Evolutionary conservation across 1,284 basidiomycete species (phyloP).

Genomic region (Paramarasmius palmivorus): DNA sequence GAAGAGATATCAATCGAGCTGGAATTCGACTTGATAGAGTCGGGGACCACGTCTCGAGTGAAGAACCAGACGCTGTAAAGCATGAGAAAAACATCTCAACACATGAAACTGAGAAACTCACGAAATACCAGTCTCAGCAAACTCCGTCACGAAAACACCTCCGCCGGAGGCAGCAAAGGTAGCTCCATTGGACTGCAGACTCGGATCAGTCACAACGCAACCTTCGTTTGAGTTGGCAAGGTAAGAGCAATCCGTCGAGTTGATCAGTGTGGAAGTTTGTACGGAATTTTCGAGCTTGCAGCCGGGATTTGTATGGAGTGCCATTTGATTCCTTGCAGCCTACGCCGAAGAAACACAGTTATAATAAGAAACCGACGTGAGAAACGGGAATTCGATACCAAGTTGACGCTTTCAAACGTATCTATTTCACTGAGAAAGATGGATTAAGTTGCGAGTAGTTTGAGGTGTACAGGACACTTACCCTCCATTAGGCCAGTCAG

Average conservation of each 20-base stretch:
- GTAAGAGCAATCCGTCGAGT: slow-evolving; percentile 62
- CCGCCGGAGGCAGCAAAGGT: slow-evolving; percentile 66
- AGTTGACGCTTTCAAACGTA: slow-evolving; percentile 76
- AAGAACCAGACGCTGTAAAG: slow-evolving; percentile 73
- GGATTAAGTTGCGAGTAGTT: background rate
- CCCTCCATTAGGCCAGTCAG: slow-evolving; percentile 64
- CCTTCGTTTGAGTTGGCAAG: slow-evolving; percentile 58
- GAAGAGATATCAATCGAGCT: slow-evolving; percentile 61
- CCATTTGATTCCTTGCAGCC: slow-evolving; percentile 67
- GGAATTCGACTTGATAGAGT: slow-evolving; percentile 49
- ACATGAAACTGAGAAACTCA: slow-evolving; percentile 32
- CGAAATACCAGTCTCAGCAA: slow-evolving; percentile 64
- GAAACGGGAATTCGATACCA: too few relatives aligned
- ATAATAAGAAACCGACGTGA: too few relatives aligned
- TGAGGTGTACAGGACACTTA: slow-evolving; percentile 25
- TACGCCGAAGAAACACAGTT: too few relatives aligned
- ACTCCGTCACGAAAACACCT: slow-evolving; percentile 74
- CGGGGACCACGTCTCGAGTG: slow-evolving; percentile 60
- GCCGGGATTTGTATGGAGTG: slow-evolving; percentile 65
- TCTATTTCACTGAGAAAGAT: slow-evolving; percentile 60
- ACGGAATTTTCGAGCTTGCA: slow-evolving; percentile 52
- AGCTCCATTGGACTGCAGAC: slow-evolving; percentile 58
- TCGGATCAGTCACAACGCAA: slow-evolving; percentile 58
- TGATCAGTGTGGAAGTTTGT: slow-evolving; percentile 53
- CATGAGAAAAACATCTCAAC: background rate